phyloP scores from a whole-genome alignment of 2,329 filamentous ascomycete species.

The Diaporthe vexans region DNA sequence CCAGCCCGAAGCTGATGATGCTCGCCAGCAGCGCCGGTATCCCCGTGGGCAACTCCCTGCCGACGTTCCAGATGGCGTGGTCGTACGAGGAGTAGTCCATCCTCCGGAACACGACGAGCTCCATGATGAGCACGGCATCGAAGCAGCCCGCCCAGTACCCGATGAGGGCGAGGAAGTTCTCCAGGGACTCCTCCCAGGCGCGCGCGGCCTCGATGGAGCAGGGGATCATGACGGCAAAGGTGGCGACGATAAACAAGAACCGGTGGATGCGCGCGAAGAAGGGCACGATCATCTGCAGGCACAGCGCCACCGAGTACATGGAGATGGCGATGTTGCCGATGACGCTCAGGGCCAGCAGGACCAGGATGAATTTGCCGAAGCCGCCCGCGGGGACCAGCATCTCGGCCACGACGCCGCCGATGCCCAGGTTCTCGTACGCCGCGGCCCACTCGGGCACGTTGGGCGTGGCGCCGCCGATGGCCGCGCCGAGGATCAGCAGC shows the following conservation, averaged over 20 bases:
- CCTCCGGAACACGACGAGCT: constrained; percentile 64
- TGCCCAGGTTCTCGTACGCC: constrained; percentile 57
- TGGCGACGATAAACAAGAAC: constrained; percentile 68
- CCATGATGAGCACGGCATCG: constrained; percentile 62
- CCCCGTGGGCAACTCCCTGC: constrained; percentile 59
- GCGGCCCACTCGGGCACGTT: constrained; percentile 58
- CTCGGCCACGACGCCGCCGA: constrained; percentile 61
- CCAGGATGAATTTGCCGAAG: constrained; percentile 63
- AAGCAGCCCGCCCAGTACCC: constrained; percentile 72
- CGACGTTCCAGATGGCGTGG: constrained; percentile 62
- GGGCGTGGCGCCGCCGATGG: constrained; percentile 64
- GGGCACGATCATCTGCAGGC: constrained; percentile 69
- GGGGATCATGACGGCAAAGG: constrained; percentile 72
- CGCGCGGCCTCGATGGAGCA: constrained; percentile 68
- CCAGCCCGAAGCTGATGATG: constrained; percentile 61
- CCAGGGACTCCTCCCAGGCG: constrained; percentile 69
- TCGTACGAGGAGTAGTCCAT: constrained; percentile 61
- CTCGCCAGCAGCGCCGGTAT: constrained; percentile 62
- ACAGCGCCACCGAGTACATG: constrained; percentile 55
- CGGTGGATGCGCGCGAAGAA: constrained; percentile 69
- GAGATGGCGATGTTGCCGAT: constrained; percentile 61
- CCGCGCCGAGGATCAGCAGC: constrained; percentile 63
- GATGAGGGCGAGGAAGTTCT: constrained; percentile 70
- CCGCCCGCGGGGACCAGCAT: constrained; percentile 61
- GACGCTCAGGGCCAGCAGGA: constrained; percentile 59